These are phyloP conservation scores for Hemileccinum impolitum DNA, from an alignment of 768 basidiomycete species.

Conservation along the genomic window DNA sequence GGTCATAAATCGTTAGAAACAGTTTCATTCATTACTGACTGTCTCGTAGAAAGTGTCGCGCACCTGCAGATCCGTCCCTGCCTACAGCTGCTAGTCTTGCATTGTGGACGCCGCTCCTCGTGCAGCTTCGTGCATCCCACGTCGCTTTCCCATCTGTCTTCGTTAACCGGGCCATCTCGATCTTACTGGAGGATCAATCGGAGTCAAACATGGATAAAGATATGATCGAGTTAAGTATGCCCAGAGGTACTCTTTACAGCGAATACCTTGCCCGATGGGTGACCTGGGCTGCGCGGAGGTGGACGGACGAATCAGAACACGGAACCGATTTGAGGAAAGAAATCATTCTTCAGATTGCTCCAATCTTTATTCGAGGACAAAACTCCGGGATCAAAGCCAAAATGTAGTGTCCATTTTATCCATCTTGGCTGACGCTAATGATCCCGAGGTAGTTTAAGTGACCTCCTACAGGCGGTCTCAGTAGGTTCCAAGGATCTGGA, in stretches of 20 bases:
- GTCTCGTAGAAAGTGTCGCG: conserved; percentile 51
- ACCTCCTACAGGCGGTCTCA: conserved; percentile 20
- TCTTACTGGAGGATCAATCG: conserved; percentile 25
- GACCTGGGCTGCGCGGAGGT: conserved; percentile 52
- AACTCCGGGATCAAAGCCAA: conserved; percentile 23
- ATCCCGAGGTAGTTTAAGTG: conserved; percentile 15
- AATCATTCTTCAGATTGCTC: conserved; percentile 43
- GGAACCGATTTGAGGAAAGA: conserved; percentile 46
- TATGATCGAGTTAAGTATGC: conserved; percentile 18
- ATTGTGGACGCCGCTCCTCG: conserved; percentile 65
- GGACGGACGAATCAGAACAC: conserved; percentile 29
- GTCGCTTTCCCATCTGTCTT: conserved; percentile 50
- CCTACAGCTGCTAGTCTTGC: conserved; percentile 53
- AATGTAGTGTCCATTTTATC: conserved; percentile 31
- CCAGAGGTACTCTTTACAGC: conserved; percentile 45
- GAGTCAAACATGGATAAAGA: conserved; percentile 12
- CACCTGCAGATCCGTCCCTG: conserved; percentile 38
- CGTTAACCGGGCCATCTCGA: conserved; percentile 41
- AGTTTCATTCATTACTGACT: conserved; percentile 1
- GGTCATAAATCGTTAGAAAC: conserved; percentile 43
- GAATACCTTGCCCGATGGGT: conserved; percentile 69
- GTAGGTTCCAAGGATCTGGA: conserved; percentile 19
- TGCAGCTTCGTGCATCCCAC: conserved; percentile 56
- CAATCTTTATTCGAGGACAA: conserved; percentile 42
- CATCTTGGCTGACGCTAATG: conserved; percentile 5